These are phyloP conservation scores for Camellia lanceoleosa DNA, from an alignment of 148 eudicot genomes.

Conservation along the genomic window DNA sequence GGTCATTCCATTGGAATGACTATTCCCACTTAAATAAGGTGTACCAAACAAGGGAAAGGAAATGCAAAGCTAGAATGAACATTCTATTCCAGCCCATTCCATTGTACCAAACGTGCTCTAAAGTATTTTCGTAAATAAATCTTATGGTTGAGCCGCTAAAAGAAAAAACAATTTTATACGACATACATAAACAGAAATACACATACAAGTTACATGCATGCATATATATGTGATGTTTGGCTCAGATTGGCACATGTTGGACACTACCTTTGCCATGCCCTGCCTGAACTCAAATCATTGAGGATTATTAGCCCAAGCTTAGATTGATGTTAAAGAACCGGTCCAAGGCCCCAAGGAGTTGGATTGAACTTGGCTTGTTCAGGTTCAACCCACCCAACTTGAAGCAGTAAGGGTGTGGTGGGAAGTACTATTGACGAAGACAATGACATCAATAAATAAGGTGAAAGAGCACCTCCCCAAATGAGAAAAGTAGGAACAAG, in stretches of 20 bases:
- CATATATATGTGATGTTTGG: not conserved
- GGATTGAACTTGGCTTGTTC: not conserved
- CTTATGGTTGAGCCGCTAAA: not conserved
- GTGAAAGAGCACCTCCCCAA: not conserved
- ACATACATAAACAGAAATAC: not conserved
- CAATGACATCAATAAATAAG: not conserved
- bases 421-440: not conserved
- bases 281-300: not conserved
- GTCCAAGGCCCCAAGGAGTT: not conserved
- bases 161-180: not conserved
- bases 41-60: too few relatives aligned
- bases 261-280: not conserved
- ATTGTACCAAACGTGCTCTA: too few relatives aligned
- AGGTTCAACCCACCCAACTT: not conserved
- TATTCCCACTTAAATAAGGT: too few relatives aligned
- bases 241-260: not conserved
- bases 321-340: not conserved
- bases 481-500: not conserved
- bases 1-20: too few relatives aligned
- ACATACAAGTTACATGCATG: not conserved
- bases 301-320: not conserved
- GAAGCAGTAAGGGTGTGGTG: not conserved
- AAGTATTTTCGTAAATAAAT: not conserved
- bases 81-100: too few relatives aligned
- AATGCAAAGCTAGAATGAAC: too few relatives aligned